Evolutionary conservation across 2,329 filamentous ascomycete genomes (phyloP), one percentile per base, ranked within the genome.

Genomic region (Cercospora janseana): DNA sequence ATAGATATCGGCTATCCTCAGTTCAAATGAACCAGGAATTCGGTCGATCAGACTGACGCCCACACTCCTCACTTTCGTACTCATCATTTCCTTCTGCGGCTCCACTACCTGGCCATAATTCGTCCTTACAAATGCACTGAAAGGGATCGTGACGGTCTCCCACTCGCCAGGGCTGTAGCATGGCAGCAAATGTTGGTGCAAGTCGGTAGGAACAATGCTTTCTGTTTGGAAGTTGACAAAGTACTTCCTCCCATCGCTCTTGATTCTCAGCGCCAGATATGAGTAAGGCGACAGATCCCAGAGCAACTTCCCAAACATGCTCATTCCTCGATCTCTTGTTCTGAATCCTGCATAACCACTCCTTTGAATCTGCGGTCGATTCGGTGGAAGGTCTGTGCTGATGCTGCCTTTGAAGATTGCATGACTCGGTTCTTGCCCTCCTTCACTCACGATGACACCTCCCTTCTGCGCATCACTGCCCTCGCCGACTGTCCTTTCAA

Each of bases 151-250:
- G n/a, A 96, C 80, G 1, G 93, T 96, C 76, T 98, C 92, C 93
- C 93, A 98, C 63, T 91, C 79, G 1, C 90, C 90, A 0, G 87
- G 84, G 6, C 81, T 80, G 63, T 84, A 85, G 6, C 86, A 79
- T 60, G 89, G 95, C 4, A 98, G 72, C 42, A 93, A 79, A 70
- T 98, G 93, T 69, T 98, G 93, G 69, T 97, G 93, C 56, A 98
- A 77, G 68, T 98, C 93, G n/a, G 90, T 92, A 8, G 89, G 87
- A 40, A 95, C 88, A 48, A 98, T 85, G 1, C 87, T 88, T 66
- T 98, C 92, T 3, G 91, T 95, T 74, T 97, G 93, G 12, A 98
- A 75, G 70, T 98, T 98, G 63, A 98, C 82, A 51, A 95, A 88
- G 74, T 97, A 98, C 63, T 88, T 86, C 52, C 93, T 79, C 12